These are phyloP conservation scores for Endocarpon pusillum DNA, from an alignment of 495 filamentous ascomycete species.

Conservation along the genomic window DNA sequence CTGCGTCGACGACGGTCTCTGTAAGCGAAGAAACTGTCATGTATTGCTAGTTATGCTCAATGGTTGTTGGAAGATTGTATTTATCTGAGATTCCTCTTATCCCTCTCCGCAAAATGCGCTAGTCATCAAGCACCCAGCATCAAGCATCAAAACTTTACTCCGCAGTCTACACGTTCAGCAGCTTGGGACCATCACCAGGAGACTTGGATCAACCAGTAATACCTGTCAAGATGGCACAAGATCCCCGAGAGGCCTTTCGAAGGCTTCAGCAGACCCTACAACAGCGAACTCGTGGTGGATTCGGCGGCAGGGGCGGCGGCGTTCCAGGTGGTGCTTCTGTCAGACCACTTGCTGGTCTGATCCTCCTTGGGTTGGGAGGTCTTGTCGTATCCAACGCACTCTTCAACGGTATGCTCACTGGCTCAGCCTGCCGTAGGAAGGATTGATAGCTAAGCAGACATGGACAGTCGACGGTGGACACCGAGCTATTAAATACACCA, in stretches of 20 bases:
- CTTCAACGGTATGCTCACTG: slow-evolving; percentile 57
- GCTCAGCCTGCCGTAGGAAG: background rate
- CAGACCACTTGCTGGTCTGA: slow-evolving; percentile 28
- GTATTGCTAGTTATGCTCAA: no score
- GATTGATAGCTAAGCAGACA: slow-evolving; percentile 1
- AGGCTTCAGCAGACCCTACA: slow-evolving; percentile 45
- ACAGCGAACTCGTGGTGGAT: slow-evolving; percentile 26
- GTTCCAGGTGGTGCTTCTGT: slow-evolving; percentile 28
- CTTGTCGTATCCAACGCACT: slow-evolving; percentile 64
- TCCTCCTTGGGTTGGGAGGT: slow-evolving; percentile 47
- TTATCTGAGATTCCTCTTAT: no score
- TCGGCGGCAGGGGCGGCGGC: slow-evolving; percentile 23
- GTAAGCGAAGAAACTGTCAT: no score
- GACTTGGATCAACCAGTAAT: slow-evolving; percentile 10
- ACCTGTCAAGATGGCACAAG: slow-evolving; percentile 37
- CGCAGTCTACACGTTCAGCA: slow-evolving; percentile 15
- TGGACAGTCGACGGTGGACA: slow-evolving; percentile 92
- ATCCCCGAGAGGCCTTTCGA: slow-evolving; percentile 47
- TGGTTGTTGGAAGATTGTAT: no score
- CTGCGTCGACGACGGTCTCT: no score
- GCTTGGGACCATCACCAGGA: slow-evolving; percentile 10
- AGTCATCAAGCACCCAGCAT: no score
- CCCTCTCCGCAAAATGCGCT: no score
- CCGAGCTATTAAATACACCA: slow-evolving; percentile 94
- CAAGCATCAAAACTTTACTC: no score